phyloP scores from a whole-genome alignment of 1,284 basidiomycete species.

The Tausonia pullulans region DNA sequence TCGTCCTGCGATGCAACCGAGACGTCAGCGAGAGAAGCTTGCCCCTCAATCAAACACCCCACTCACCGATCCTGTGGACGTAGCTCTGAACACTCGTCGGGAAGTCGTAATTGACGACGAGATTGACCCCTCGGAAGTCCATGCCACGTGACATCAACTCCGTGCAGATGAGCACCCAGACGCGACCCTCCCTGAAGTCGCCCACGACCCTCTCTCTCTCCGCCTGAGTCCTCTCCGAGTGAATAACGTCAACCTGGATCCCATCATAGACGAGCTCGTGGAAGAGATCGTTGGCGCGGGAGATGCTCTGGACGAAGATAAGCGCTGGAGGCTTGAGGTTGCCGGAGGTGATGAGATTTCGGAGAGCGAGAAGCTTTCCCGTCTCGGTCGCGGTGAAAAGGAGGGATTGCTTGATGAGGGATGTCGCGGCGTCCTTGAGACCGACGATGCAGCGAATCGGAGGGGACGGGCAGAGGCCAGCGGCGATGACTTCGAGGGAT shows the following conservation, averaged over 20 bases:
- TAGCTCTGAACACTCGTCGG: slow-evolving; percentile 89
- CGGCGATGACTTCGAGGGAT: slow-evolving; percentile 72
- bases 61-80: slow-evolving; percentile 78
- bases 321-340: slow-evolving; percentile 78
- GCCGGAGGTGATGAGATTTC: slow-evolving; percentile 65
- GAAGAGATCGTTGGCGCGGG: slow-evolving; percentile 77
- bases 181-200: slow-evolving; percentile 73
- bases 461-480: slow-evolving; percentile 61
- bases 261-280: slow-evolving; percentile 76
- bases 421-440: slow-evolving; percentile 69
- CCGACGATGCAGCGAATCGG: slow-evolving; percentile 88
- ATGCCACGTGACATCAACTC: slow-evolving; percentile 95
- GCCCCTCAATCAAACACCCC: background rate
- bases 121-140: slow-evolving; percentile 89
- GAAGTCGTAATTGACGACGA: slow-evolving; percentile 96
- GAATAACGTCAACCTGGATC: slow-evolving; percentile 81
- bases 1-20: slow-evolving; percentile 46
- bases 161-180: slow-evolving; percentile 86
- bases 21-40: background rate
- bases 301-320: slow-evolving; percentile 86
- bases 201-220: slow-evolving; percentile 76
- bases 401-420: slow-evolving; percentile 70
- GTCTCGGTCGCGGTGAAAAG: slow-evolving; percentile 85
- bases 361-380: slow-evolving; percentile 73
- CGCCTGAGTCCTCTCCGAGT: slow-evolving; percentile 74